Evolutionary conservation across 2,329 filamentous ascomycete species (phyloP).

Genomic region (Bimuria novae-zelandiae): DNA sequence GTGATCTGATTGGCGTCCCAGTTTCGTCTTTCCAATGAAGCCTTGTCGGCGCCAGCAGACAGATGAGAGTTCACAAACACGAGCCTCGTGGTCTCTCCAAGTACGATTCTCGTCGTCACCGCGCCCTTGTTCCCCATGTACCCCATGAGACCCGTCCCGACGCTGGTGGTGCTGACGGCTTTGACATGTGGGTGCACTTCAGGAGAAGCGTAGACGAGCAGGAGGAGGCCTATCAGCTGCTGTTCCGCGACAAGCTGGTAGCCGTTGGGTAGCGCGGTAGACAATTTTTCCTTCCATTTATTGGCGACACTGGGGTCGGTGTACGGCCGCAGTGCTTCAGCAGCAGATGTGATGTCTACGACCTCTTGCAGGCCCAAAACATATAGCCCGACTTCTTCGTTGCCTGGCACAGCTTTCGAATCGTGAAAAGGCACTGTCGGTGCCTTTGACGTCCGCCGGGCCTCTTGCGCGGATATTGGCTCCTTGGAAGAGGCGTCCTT

Average conservation of each 20-base stretch:
- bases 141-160: constrained; percentile 88
- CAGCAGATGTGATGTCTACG: constrained; percentile 79
- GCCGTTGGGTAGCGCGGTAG: constrained; percentile 72
- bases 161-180: constrained; percentile 78
- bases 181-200: constrained; percentile 74
- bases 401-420: constrained; percentile 55
- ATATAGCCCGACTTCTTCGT: constrained; percentile 82
- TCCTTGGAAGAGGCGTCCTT: constrained; percentile 47
- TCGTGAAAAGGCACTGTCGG: constrained; percentile 53
- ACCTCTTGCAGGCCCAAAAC: constrained; percentile 91
- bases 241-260: constrained; percentile 79
- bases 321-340: constrained; percentile 78
- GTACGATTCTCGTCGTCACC: constrained; percentile 76
- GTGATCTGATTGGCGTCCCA: constrained; percentile 87
- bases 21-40: constrained; percentile 78
- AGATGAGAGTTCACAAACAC: constrained; percentile 93
- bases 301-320: constrained; percentile 71
- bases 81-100: constrained; percentile 87
- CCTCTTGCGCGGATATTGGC: constrained; percentile 54
- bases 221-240: constrained; percentile 82
- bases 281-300: constrained; percentile 80
- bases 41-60: constrained; percentile 80
- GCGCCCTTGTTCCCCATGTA: constrained; percentile 98
- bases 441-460: constrained; percentile 48
- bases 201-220: constrained; percentile 85